These are phyloP conservation scores for Diospyros kaki DNA, from an alignment of 148 eudicot genomes.

Conservation along the genomic window DNA sequence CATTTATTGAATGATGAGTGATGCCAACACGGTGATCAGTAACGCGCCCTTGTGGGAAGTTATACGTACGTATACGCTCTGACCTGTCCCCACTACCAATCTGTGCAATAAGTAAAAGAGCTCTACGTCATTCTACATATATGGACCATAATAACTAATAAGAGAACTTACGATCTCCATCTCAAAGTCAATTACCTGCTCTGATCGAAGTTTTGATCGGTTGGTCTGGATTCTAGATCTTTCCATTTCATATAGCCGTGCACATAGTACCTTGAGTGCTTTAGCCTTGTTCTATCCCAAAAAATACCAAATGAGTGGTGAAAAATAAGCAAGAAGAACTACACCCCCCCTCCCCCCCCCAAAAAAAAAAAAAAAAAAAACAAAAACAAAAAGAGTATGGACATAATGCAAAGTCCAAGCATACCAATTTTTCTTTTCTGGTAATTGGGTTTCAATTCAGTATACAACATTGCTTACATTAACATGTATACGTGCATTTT, in stretches of 20 bases:
- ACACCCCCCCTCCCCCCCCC: too few relatives aligned
- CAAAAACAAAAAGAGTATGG: not conserved
- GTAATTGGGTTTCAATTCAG: not conserved
- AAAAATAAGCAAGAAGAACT: too few relatives aligned
- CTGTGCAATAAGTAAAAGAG: constrained; percentile 27
- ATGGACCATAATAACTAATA: not conserved
- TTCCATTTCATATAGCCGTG: constrained; percentile 86
- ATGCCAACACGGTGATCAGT: constrained; percentile 95
- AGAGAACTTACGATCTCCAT: not conserved
- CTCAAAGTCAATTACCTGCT: constrained; percentile 53
- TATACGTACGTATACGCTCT: constrained; percentile 96
- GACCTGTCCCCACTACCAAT: constrained; percentile 97
- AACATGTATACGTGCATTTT: too few relatives aligned
- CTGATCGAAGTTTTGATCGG: constrained; percentile 73
- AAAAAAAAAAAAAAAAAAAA: too few relatives aligned
- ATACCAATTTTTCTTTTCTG: not conserved
- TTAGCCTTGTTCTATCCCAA: constrained; percentile 78
- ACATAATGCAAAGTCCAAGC: not conserved
- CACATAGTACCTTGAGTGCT: constrained; percentile 83
- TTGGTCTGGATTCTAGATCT: constrained; percentile 48
- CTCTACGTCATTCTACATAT: not conserved
- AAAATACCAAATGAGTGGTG: not conserved
- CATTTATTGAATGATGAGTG: constrained; percentile 69
- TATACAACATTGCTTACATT: too few relatives aligned
- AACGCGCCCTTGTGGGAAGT: constrained; percentile 95